Conservation (phyloP, 768 basidiomycete species). For the Termitomyces eurrhizus region DNA sequence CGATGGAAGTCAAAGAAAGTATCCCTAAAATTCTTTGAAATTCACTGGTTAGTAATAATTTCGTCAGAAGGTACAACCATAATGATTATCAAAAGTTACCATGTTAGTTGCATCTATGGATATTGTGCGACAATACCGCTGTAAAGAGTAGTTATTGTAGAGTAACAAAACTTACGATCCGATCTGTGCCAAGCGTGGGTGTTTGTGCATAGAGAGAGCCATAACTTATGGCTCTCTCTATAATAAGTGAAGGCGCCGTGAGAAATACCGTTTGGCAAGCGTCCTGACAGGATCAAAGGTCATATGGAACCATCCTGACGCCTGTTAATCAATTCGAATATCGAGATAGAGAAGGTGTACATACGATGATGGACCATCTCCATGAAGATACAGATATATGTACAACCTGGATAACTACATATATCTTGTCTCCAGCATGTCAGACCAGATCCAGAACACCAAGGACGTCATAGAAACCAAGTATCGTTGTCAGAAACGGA, state of each 20-base stretch:
- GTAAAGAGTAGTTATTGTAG: background rate
- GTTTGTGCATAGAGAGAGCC: background rate
- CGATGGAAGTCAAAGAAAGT: background rate
- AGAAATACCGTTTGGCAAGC: background rate
- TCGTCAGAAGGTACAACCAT: background rate
- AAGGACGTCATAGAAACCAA: background rate
- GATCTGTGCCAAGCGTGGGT: background rate
- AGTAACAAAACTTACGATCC: background rate
- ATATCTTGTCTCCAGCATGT: background rate
- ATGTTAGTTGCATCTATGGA: background rate
- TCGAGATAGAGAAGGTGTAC: background rate
- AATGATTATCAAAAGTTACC: background rate
- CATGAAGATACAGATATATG: background rate
- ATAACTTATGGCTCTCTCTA: background rate
- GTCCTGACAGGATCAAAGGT: background rate
- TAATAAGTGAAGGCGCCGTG: background rate
- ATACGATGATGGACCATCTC: background rate
- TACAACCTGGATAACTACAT: background rate
- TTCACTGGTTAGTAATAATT: background rate
- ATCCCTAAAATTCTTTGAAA: background rate
- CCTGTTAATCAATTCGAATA: background rate
- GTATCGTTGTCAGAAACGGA: background rate
- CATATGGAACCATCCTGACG: background rate
- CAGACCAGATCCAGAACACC: background rate
- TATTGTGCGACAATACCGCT: background rate